These are phyloP conservation scores for Pythium chondricola DNA, from an alignment of 352 stramenopile genomes.

Conservation along the genomic window DNA sequence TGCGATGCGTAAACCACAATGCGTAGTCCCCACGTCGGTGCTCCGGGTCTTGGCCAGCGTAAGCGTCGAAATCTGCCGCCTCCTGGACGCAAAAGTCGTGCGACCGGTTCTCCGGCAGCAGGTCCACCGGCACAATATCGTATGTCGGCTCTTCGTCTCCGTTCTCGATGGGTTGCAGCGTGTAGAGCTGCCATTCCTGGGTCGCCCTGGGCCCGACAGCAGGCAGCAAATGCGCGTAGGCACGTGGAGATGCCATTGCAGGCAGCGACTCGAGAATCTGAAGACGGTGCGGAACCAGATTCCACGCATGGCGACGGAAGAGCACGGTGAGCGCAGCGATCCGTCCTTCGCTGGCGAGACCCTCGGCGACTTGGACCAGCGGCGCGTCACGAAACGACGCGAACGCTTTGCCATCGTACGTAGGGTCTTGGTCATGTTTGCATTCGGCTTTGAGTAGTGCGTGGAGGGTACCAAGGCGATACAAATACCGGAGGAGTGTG, in stretches of 20 bases:
- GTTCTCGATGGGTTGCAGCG: constrained; percentile 13
- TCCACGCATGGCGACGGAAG: constrained; percentile 43
- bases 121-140: constrained; percentile 11
- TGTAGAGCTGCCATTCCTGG: constrained; percentile 35
- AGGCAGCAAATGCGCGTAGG: constrained; percentile 45
- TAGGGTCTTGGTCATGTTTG: constrained; percentile 1
- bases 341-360: constrained; percentile 46
- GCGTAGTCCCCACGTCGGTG: constrained; percentile 27
- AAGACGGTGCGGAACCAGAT: constrained; percentile 39
- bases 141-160: not conserved
- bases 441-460: not conserved
- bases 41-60: constrained; percentile 12
- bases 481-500: not conserved
- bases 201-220: constrained; percentile 19
- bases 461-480: not conserved
- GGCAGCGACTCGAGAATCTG: constrained; percentile 44
- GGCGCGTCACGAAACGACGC: constrained; percentile 23
- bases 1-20: constrained; percentile 43
- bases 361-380: constrained; percentile 30
- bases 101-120: constrained; percentile 32
- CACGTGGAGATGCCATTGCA: constrained; percentile 24
- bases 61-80: constrained; percentile 28
- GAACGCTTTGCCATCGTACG: constrained; percentile 40
- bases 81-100: constrained; percentile 42
- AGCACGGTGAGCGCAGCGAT: constrained; percentile 36